Evolutionary conservation across 495 filamentous ascomycete genomes (phyloP), one percentile per base, ranked within the genome.

Genomic region (Schizothecium vesticola): DNA sequence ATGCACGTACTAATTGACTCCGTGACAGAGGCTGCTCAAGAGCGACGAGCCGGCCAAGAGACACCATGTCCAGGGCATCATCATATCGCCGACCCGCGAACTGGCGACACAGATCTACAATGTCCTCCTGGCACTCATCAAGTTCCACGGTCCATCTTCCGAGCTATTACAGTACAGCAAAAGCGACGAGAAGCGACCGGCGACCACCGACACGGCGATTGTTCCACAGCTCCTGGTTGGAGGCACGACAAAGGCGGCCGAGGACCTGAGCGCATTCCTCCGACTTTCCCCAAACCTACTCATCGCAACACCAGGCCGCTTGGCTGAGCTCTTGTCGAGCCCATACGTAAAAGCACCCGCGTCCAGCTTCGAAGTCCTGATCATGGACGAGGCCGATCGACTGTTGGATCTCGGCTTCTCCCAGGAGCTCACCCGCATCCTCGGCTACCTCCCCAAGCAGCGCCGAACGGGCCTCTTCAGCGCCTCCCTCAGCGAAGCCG

Each of bases 341-440:
- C 91, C 88, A 9, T 91, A 96, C 77, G 94, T 98, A 5, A 91
- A 96, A 74, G 92, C 90, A 69, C 89, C 94, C 0, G 88, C 92
- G 63, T 93, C 93, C 28, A 91, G 90, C 0, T 97, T 97, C 72
- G 93, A 97, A 73, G 87, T 91, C 67, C 85, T 99, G 13, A 90
- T 99, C 59, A 83, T 99, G 63, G 95, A 99, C 73, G 95, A 99
- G 79, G 95, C 95, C 56, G 95, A 99, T 75, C 82, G 96, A 64
- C 80, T 99, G 25, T 81, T 99, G 9, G 96, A 99, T 78, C 83
- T 97, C n/a, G 96, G 96, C 10, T 98, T 99, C 81, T 93, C 93
- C 73, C 88, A 94, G 9, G 91, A 95, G 70, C 80, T 99, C 5
- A 91, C 92, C 63, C 90, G 87, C 61, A 99, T 99, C 64, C 80